Evolutionary conservation across 2,329 filamentous ascomycete genomes (phyloP).

Genomic region (Fusarium veterinarium): DNA sequence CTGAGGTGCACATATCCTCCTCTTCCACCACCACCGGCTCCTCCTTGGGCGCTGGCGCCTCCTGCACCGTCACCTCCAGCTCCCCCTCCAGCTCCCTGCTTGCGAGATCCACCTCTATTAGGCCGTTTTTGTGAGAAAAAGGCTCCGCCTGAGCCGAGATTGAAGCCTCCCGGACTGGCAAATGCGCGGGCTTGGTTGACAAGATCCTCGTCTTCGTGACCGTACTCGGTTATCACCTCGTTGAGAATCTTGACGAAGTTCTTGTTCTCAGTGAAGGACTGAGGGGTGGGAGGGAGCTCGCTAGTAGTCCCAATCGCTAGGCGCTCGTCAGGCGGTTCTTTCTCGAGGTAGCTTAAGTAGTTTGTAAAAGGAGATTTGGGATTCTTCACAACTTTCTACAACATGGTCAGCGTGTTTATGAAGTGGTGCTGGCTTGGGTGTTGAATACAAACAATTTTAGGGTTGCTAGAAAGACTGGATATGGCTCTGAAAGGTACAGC

Average conservation of each 20-base stretch:
- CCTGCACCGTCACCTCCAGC: constrained; percentile 61
- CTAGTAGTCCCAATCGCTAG: constrained; percentile 71
- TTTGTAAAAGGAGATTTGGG: constrained; percentile 58
- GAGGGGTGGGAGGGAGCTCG: constrained; percentile 69
- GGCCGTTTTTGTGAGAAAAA: constrained; percentile 60
- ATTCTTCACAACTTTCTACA: constrained; percentile 68
- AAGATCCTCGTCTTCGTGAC: constrained; percentile 66
- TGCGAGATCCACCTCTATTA: constrained; percentile 47
- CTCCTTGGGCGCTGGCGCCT: constrained; percentile 70
- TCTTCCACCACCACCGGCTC: constrained; percentile 67
- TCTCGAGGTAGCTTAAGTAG: constrained; percentile 70
- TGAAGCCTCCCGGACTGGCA: constrained; percentile 67
- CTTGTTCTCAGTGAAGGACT: constrained; percentile 69
- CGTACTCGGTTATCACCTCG: constrained; percentile 66
- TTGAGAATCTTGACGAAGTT: constrained; percentile 70
- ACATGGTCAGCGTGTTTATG: constrained; percentile 23
- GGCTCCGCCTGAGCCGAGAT: constrained; percentile 63
- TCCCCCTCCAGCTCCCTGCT: constrained; percentile 54
- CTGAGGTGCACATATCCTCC: constrained; percentile 75
- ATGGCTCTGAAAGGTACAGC: constrained; percentile 49
- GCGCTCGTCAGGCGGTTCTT: constrained; percentile 62
- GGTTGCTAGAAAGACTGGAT: constrained; percentile 62
- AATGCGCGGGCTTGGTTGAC: constrained; percentile 68
- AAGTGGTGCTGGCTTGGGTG: neutral
- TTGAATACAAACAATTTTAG: constrained; percentile 62